Evolutionary conservation across 305 asterid species (phyloP).

Genomic region (Fraxinus albicans): DNA sequence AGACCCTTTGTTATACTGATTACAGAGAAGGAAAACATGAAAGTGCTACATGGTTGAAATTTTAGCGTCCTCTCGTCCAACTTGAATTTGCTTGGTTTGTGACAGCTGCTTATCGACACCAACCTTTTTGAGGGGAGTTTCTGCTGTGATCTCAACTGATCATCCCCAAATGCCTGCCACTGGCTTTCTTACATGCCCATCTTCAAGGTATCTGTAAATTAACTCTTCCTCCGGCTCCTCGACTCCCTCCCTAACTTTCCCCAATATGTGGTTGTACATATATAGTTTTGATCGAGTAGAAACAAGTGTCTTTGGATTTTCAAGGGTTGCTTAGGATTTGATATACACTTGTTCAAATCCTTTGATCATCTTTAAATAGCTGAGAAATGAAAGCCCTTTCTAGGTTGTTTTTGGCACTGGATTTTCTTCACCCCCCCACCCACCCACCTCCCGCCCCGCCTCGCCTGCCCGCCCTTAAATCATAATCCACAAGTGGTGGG

Average conservation of each 20-base stretch:
- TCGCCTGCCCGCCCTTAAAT: background rate
- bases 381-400: background rate
- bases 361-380: background rate
- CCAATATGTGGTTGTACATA: slow-evolving; percentile 53
- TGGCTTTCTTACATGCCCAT: slow-evolving; percentile 4
- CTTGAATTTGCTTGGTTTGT: slow-evolving; percentile 39
- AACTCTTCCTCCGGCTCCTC: slow-evolving; percentile 1
- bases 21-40: slow-evolving; percentile 26
- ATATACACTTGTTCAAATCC: background rate
- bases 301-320: slow-evolving; percentile 43
- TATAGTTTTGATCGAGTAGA: slow-evolving; percentile 53
- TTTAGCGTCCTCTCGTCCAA: slow-evolving; percentile 31
- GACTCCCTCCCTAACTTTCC: slow-evolving; percentile 3
- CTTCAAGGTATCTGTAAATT: background rate
- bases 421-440: background rate
- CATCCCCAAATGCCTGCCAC: background rate
- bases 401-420: background rate
- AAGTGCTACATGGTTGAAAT: slow-evolving; percentile 30
- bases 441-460: background rate
- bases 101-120: slow-evolving; percentile 28
- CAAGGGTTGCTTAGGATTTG: slow-evolving; percentile 24
- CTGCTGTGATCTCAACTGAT: background rate
- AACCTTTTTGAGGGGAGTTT: slow-evolving; percentile 25
- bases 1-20: slow-evolving; percentile 1
- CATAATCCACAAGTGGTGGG: background rate